These are phyloP conservation scores for Metarhizium guizhouense DNA, from an alignment of 2,329 filamentous ascomycete species.

Conservation along the genomic window DNA sequence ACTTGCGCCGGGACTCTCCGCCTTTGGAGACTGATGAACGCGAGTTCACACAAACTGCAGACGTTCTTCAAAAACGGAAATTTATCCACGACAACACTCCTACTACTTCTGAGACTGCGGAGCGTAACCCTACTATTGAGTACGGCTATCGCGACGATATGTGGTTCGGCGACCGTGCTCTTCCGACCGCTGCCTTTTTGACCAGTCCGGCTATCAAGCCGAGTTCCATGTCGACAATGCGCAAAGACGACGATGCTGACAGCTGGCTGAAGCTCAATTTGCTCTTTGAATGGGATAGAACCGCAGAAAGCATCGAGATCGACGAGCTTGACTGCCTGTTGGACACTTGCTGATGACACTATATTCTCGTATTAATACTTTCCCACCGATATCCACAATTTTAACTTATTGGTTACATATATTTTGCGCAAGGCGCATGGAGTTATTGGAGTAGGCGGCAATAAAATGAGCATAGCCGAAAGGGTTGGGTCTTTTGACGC, in stretches of 20 bases:
- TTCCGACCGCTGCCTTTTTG: slow-evolving; percentile 33
- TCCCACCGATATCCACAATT: slow-evolving; percentile 1
- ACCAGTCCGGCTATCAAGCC: slow-evolving; percentile 45
- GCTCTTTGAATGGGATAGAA: slow-evolving; percentile 52
- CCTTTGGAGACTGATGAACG: slow-evolving; percentile 90
- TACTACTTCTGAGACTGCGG: slow-evolving; percentile 16
- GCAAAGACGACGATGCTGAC: slow-evolving; percentile 30
- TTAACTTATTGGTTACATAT: slow-evolving; percentile 4
- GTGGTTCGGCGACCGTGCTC: slow-evolving; percentile 38
- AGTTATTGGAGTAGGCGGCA: slow-evolving; percentile 6
- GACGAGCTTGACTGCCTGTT: slow-evolving; percentile 88
- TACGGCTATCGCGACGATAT: slow-evolving; percentile 37
- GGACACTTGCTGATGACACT: slow-evolving; percentile 52
- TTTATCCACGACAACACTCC: slow-evolving; percentile 33
- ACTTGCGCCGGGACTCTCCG: slow-evolving; percentile 65
- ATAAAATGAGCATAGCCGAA: not conserved
- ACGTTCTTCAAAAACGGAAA: slow-evolving; percentile 65
- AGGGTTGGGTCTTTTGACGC: not conserved
- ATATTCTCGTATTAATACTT: not conserved
- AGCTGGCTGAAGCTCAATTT: slow-evolving; percentile 32
- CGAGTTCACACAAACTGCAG: slow-evolving; percentile 93
- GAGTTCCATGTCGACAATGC: slow-evolving; percentile 17
- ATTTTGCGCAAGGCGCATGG: slow-evolving; percentile 13
- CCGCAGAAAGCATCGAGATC: slow-evolving; percentile 82
- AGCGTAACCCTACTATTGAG: slow-evolving; percentile 22